A percentile compares a stretch with the other conserved stretches of the same genome.
Conservation (phyloP, 176 grass and related monocot species). For the Phragmites australis region DNA sequence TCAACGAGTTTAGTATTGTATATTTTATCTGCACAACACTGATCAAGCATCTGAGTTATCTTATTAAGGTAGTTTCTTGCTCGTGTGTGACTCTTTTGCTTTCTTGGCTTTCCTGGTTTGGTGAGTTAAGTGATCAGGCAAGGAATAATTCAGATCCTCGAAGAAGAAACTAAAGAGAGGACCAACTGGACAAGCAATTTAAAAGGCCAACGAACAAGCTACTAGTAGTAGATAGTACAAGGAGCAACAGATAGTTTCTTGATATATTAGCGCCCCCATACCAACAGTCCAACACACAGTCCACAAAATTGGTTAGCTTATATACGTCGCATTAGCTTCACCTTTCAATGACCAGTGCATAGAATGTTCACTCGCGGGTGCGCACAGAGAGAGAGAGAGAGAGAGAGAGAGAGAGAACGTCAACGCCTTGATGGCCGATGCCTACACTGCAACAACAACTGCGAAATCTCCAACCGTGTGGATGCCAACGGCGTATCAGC, state of each 20-base stretch:
- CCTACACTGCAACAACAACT: conserved; percentile 13
- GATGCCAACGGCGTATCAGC: conserved; percentile 18
- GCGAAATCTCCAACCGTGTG: conserved; percentile 34
- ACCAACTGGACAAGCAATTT: conserved; percentile 29
- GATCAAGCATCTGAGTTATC: background rate
- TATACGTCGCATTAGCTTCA: too few relatives aligned
- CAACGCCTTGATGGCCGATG: conserved; percentile 46
- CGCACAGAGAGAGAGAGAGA: background rate
- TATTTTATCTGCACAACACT: background rate
- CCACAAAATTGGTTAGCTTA: too few relatives aligned
- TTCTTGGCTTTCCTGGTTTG: background rate
- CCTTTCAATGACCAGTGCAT: conserved; percentile 11
- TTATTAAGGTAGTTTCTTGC: background rate
- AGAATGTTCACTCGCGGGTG: conserved; percentile 21
- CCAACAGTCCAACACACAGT: too few relatives aligned
- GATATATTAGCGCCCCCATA: too few relatives aligned
- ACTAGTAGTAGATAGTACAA: too few relatives aligned
- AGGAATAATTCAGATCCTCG: background rate
- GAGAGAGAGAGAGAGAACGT: background rate
- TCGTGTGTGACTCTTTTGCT: background rate
- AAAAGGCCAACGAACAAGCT: too few relatives aligned
- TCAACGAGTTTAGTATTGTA: background rate
- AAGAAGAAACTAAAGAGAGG: background rate
- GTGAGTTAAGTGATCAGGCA: background rate
- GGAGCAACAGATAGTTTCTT: too few relatives aligned